Evolutionary conservation across 805 yeast species (phyloP).

Genomic region (Starmerella cellae): DNA sequence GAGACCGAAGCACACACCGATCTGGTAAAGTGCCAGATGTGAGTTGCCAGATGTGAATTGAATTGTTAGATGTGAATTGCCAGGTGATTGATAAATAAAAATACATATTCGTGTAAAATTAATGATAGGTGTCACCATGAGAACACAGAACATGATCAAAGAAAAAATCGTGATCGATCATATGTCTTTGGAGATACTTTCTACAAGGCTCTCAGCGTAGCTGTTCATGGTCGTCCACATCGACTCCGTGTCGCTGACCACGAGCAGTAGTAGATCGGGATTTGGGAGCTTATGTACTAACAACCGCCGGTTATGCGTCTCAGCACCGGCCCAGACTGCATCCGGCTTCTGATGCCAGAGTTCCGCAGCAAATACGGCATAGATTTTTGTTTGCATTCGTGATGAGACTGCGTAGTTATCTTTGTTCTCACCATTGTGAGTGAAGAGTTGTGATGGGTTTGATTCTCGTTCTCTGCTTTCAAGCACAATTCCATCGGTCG

Average conservation of each 20-base stretch:
- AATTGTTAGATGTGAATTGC: too few relatives aligned
- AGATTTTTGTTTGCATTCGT: slow-evolving; percentile 25
- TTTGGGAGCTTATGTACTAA: slow-evolving; percentile 1
- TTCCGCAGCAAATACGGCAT: slow-evolving; percentile 24
- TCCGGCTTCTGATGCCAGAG: slow-evolving; percentile 16
- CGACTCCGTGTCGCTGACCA: slow-evolving; percentile 2
- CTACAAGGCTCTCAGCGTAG: slow-evolving; percentile 1
- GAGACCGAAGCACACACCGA: slow-evolving; percentile 19
- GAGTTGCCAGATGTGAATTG: not conserved
- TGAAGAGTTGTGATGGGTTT: slow-evolving; percentile 1
- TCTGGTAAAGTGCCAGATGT: slow-evolving; percentile 14
- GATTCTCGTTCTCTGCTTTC: slow-evolving; percentile 15
- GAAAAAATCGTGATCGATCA: too few relatives aligned
- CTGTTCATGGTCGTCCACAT: slow-evolving; percentile 10
- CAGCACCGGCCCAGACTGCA: slow-evolving; percentile 14
- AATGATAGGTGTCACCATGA: too few relatives aligned
- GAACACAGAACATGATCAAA: too few relatives aligned
- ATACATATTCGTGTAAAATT: too few relatives aligned
- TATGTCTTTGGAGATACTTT: not conserved
- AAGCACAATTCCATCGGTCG: slow-evolving; percentile 12
- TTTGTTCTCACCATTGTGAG: not conserved
- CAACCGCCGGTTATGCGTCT: slow-evolving; percentile 11
- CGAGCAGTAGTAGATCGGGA: slow-evolving; percentile 7
- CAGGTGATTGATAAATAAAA: too few relatives aligned
- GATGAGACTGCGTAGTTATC: slow-evolving; percentile 6